Evolutionary conservation across 2,329 filamentous ascomycete genomes (phyloP), one percentile per base, ranked within the genome.

Genomic region (Ascochyta lentis): DNA sequence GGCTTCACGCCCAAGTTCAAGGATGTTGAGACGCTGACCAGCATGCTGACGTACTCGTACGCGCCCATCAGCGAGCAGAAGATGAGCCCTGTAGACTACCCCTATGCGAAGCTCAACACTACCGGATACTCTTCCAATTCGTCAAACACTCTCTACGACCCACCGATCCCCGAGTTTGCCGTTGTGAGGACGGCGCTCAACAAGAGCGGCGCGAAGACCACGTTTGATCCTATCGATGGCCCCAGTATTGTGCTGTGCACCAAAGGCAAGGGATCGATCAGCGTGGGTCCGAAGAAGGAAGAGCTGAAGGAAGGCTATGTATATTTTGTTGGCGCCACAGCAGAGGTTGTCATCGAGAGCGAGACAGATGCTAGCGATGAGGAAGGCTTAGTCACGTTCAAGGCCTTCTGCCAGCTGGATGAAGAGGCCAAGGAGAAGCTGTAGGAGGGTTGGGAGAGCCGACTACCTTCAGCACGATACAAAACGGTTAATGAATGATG

Each of bases 1-100:
- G 95, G 95, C 39, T 95, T 99, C 77, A 99, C 95, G 0, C 95
- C 95, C 52, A 99, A 99, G 76, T 99, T 96, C 84, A 97, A 98
- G 80, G 95, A 99, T 67, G 91, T 98, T 22, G 79, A 87, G 49
- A 98, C 92, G 0, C 83, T 99, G 10, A 92, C 94, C 31, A 84
- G 87, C 59, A 96, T 96, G 88, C 80, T 99, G 64, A 99, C 95
- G 0, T 99, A 99, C 81, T 91, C 88, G 67, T 97, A 96, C 70
- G 93, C 95, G 0, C 94, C 95, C 2, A 97, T 97, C 63, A 88
- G 90, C 58, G 88, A 96, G 78, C 95, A 99, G 76, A 97, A 97
- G 80, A 96, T 99, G 89, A 73, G 83, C 5, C 92, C 95, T 0
- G 83, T 82, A 15, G 90, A 95, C 67, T 98, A 96, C 73, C 89